Evolutionary conservation across 2,329 filamentous ascomycete genomes (phyloP), one percentile per base, ranked within the genome.

Genomic region (Curvularia spicifera): DNA sequence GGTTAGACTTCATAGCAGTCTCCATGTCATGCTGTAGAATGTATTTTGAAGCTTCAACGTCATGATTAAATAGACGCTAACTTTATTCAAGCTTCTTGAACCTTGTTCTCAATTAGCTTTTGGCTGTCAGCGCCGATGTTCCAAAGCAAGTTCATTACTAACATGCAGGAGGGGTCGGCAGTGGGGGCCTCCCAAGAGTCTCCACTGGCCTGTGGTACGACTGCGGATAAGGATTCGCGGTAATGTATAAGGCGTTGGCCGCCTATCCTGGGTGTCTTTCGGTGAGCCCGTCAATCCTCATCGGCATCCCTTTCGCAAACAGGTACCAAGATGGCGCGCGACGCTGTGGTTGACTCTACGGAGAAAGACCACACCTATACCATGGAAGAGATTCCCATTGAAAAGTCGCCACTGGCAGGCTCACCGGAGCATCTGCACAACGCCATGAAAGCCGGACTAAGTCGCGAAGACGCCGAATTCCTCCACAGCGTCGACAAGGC

Each of bases 401-500:
- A 46, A n/a, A 46, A 46, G 5, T 8, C 18, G 12, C 12, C 28
- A 10, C 5, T 29, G 6, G 28, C 44, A 33, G 28, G 10, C 44
- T 22, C 12, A 13, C 55, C 58, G 7, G 55, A 53, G 6, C 59
- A 66, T 44, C 60, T 65, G 1, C 56, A 60, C 9, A 18, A 37
- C 0, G 53, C 52, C 24, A 56, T 65, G 40, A 64, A 51, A 48
- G 60, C 57, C 13, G 64, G 64, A 6, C 51, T 70, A 20, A 65
- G 44, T 10, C n/a, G 56, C 6, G 70, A 73, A 46, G 71, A 74
- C 50, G 69, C 68, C 8, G 56, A 63, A 2, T 73, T 72, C n/a
- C 62, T 74, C 15, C 51, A 64, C 22, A 56, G 50, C 10, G 63
- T 73, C 40, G 49, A 68, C 4, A 61, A 67, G 15, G 59, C 61